Base-by-base conservation (phyloP, 169 alveolate genomes). In the Cryptosporidium sp. region DNA sequence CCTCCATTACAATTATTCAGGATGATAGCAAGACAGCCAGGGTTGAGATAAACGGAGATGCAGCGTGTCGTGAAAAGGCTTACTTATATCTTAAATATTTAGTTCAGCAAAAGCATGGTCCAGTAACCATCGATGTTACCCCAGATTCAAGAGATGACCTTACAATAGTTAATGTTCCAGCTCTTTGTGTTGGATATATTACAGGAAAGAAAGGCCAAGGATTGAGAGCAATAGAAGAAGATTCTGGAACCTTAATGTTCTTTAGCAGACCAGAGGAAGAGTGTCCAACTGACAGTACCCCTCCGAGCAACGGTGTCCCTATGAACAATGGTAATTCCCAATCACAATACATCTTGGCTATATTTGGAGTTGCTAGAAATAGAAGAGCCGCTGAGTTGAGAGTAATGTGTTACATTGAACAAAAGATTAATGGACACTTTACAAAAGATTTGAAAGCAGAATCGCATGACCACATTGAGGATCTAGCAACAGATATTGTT, bases 91-190 rank as follows among this genome's bases (percentile, higher is more conserved):
- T 85, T 42, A 91, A 91, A 18, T 85, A 91, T 60, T 87, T 93
- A 39, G 75, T 93, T 85, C 92, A 91, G 69, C 95, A 93, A 75
- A 87, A 93, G 21, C 92, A 91, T 21, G 95, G 95, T 1, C 94
- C 95, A n/a, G 95, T 93, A 33, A 80, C 70, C 31, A 89, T 93
- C 26, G 92, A 89, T 9, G 87, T 75, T 8, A 86, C 72, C 23
- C 92, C 92, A 8, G 93, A 85, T 42, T 71, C 69, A 31, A 61
- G 93, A 37, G 93, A 89, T 60, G 94, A 92, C 67, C 85, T 92
- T 33, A 86, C 94, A 12, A 70, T 87, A 60, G 67, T 92, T 52
- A 33, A 91, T 70, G 70, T 89, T 1, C 93, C 93, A 35, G 85
- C 91, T 60, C 91, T 53, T 6, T 91, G 93, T 62, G 94, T 92